Evolutionary conservation across 495 filamentous ascomycete genomes (phyloP).

Genomic region (Niebla homalea): DNA sequence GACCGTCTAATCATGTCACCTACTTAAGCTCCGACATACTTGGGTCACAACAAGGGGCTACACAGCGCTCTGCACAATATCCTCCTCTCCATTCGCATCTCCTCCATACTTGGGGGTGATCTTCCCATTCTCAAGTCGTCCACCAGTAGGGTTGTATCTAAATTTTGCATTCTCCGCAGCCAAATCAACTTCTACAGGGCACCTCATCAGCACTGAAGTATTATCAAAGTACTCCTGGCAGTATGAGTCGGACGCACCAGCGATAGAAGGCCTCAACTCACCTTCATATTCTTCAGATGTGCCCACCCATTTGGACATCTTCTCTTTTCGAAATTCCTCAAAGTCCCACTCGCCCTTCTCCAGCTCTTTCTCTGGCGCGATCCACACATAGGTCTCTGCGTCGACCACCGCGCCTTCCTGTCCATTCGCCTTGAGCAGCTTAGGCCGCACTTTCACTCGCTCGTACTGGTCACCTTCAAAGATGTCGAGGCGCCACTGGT

Average conservation of each 20-base stretch:
- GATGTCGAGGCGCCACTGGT: slow-evolving; percentile 61
- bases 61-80: slow-evolving; percentile 23
- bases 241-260: background rate
- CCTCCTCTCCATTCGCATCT: slow-evolving; percentile 9
- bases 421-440: slow-evolving; percentile 32
- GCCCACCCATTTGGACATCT: slow-evolving; percentile 42
- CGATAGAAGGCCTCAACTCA: slow-evolving; percentile 5
- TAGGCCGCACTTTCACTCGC: slow-evolving; percentile 46
- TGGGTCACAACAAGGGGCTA: slow-evolving; percentile 1
- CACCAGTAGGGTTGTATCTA: slow-evolving; percentile 12
- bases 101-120: slow-evolving; percentile 7
- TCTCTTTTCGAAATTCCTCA: slow-evolving; percentile 55
- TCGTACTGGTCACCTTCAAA: slow-evolving; percentile 76
- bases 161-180: slow-evolving; percentile 7
- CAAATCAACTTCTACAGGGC: slow-evolving; percentile 13
- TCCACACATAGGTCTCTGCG: slow-evolving; percentile 70
- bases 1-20: too few relatives aligned
- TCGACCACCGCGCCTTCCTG: slow-evolving; percentile 35
- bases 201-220: background rate
- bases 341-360: slow-evolving; percentile 74
- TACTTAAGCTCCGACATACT: too few relatives aligned
- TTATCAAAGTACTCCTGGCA: background rate
- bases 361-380: slow-evolving; percentile 30
- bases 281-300: slow-evolving; percentile 22
- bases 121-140: slow-evolving; percentile 6